Conservation (phyloP, 2,329 filamentous ascomycete species). For the Ambrosiella xylebori region DNA sequence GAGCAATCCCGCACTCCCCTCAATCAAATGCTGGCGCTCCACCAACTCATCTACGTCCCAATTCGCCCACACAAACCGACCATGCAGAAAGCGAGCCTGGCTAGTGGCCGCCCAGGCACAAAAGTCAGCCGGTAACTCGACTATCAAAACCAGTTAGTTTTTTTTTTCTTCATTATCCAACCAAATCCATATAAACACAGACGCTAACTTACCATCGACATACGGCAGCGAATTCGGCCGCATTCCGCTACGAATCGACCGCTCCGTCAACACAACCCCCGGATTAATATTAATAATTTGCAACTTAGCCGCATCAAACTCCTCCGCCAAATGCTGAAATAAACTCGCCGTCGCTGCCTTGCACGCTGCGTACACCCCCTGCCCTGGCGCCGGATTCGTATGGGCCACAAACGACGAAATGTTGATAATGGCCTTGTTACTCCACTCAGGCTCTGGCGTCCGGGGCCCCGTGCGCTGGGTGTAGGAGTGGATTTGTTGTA, state of each 20-base stretch:
- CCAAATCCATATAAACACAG: background rate
- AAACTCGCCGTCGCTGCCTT: constrained; percentile 23
- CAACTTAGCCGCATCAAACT: constrained; percentile 17
- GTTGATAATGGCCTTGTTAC: constrained; percentile 17
- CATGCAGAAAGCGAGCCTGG: constrained; percentile 24
- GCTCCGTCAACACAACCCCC: constrained; percentile 17
- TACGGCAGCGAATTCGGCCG: constrained; percentile 15
- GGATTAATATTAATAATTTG: constrained; percentile 18
- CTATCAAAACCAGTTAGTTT: constrained; percentile 3
- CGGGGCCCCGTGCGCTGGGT: background rate
- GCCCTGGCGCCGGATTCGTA: background rate
- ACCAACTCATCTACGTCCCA: constrained; percentile 23
- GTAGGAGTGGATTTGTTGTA: background rate
- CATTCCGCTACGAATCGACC: constrained; percentile 14
- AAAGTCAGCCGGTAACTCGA: constrained; percentile 17
- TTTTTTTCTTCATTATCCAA: background rate
- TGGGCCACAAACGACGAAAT: constrained; percentile 12
- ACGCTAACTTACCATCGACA: constrained; percentile 16
- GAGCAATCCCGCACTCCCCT: background rate
- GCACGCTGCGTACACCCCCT: constrained; percentile 15
- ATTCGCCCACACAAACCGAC: constrained; percentile 23
- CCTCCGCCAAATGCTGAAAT: constrained; percentile 24
- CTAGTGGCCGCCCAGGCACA: constrained; percentile 23
- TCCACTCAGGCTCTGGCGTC: constrained; percentile 15
- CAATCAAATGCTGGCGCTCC: background rate